A percentile compares a stretch with the other conserved stretches of the same genome.
Evolutionary conservation across 768 basidiomycete genomes (phyloP).

Genomic region (Naganishia onofrii): DNA sequence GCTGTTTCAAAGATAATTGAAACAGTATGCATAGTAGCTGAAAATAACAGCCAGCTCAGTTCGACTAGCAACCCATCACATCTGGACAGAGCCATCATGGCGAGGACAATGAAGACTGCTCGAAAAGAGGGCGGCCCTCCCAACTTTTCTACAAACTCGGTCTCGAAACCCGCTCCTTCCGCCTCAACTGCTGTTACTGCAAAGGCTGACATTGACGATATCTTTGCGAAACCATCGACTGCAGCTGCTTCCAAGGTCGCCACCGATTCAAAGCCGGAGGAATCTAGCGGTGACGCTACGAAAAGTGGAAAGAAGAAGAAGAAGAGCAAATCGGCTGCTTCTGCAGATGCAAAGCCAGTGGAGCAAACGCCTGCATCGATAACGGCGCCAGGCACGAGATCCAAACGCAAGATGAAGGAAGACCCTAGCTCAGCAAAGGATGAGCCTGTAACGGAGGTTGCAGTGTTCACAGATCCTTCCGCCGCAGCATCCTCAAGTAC

Average conservation of each 20-base stretch:
- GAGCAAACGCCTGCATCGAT: not conserved
- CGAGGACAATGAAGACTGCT: not conserved
- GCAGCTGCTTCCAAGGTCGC: not conserved
- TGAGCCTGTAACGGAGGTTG: constrained; percentile 10
- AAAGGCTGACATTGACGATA: constrained; percentile 31
- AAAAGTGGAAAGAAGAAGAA: constrained; percentile 40
- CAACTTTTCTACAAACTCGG: not conserved
- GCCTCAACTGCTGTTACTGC: not conserved
- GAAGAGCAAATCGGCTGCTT: constrained; percentile 31
- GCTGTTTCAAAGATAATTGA: too few species aligned
- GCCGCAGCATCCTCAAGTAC: not conserved
- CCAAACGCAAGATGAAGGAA: constrained; percentile 1
- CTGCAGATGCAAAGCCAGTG: not conserved
- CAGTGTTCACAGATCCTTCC: constrained; percentile 34
- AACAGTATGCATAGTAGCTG: too few species aligned
- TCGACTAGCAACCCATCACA: not conserved
- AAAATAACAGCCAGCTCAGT: too few species aligned
- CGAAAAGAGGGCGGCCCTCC: not conserved
- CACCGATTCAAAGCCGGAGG: too few species aligned
- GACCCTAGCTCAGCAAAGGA: not conserved
- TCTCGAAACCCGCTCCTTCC: not conserved
- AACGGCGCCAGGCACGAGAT: not conserved
- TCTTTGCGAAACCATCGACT: constrained; percentile 25
- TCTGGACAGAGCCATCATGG: not conserved
- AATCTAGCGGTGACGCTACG: not conserved